Base-by-base conservation (phyloP, 2,329 filamentous ascomycete genomes). In the Uncinocarpus reesii region DNA sequence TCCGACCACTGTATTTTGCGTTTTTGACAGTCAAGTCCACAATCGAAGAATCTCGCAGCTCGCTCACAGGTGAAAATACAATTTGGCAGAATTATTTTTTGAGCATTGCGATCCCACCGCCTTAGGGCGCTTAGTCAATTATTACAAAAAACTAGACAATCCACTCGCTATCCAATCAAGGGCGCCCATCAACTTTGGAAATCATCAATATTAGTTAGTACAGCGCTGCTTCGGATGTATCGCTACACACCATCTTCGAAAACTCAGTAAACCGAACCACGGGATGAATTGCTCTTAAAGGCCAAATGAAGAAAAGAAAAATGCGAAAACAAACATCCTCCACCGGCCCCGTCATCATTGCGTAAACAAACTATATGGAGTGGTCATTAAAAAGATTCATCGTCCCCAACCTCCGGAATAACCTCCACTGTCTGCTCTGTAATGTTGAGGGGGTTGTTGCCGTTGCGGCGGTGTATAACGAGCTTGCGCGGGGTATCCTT, bases 341-440 rank as follows among this genome's bases (percentile, higher is more conserved):
- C 3, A 21, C 1, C 32, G 18, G 15, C 4, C 4, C 7, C 31
- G 29, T 29, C 11, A 11, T 23, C 24, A 21, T 16, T 10, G 8
- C 10, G 7, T 4, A 41, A 32, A 26, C 32, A 34, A n/a, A 28
- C 20, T 15, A 34, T 31, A 26, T 15, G 8, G 24, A 15, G 4
- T 31, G 15, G 32, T 7, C 3, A 47, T 31, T 7, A 32, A 24
- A 7, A 47, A 31, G n/a, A 23, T 20, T 47, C 28, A 52, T 24
- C 47, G 43, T 20, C 42, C 36, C 50, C 47, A 52, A 23, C 44
- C 43, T 8, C 47, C 47, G 7, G 42, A 11, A 20, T 53, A 51
- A 40, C 51, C 43, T 29, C 51, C 53, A 32, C 49, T 49, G 4
- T 50, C 51, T 21, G 47, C 37, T 18, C 51, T 47, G 16, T 47